Percentiles rank a stretch among this genome's conserved stretches.
phyloP scores from a whole-genome alignment of 2,329 filamentous ascomycete genomes.

The Zasmidium citrigriseum region DNA sequence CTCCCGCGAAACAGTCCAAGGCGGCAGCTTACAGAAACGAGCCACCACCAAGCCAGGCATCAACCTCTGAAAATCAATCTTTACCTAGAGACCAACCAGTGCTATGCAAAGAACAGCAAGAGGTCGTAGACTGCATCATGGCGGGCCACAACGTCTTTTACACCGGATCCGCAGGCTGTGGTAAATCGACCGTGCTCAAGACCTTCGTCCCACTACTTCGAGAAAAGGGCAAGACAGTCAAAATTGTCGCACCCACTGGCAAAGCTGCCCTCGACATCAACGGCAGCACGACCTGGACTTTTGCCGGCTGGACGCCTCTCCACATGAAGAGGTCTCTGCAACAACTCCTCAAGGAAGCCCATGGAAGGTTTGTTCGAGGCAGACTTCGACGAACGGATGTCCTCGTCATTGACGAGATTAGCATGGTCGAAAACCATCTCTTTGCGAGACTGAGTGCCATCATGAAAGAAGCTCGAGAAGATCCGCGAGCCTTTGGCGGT shows the following conservation, averaged over 20 bases:
- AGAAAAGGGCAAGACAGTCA: slow-evolving; percentile 41
- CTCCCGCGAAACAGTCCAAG: too few relatives aligned
- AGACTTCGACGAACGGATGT: slow-evolving; percentile 52
- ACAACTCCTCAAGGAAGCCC: slow-evolving; percentile 26
- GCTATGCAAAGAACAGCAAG: slow-evolving; percentile 19
- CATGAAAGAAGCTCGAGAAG: slow-evolving; percentile 4
- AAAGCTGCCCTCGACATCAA: slow-evolving; percentile 59
- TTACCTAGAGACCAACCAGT: slow-evolving; percentile 7
- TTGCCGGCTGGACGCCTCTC: slow-evolving; percentile 57
- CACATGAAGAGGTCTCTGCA: slow-evolving; percentile 46
- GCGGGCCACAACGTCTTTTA: slow-evolving; percentile 61
- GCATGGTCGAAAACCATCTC: slow-evolving; percentile 55
- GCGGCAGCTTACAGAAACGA: too few relatives aligned
- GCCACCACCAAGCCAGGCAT: not conserved
- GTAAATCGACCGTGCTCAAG: slow-evolving; percentile 59
- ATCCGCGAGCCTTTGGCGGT: slow-evolving; percentile 16
- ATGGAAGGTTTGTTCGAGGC: slow-evolving; percentile 37
- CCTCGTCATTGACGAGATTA: slow-evolving; percentile 66
- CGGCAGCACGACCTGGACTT: slow-evolving; percentile 59
- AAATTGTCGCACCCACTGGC: slow-evolving; percentile 62
- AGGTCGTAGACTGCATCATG: slow-evolving; percentile 20
- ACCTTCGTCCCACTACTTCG: slow-evolving; percentile 47
- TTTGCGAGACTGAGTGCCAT: slow-evolving; percentile 53
- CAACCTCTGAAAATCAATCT: not conserved
- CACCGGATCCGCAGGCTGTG: slow-evolving; percentile 63